Evolutionary conservation across 2,329 filamentous ascomycete genomes (phyloP).

Genomic region (Diaporthe humulicola): DNA sequence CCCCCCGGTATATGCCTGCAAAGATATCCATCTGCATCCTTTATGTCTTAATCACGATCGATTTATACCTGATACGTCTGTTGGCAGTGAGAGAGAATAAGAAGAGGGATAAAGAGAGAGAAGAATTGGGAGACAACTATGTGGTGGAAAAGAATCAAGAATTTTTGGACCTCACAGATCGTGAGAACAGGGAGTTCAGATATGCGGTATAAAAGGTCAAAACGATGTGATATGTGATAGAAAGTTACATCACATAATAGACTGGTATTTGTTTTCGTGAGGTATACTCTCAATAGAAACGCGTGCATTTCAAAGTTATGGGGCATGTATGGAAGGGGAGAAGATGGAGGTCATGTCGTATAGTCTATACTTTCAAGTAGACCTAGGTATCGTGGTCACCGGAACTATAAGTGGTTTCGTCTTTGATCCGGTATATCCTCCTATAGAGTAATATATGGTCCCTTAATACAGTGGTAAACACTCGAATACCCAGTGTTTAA

Average conservation of each 20-base stretch:
- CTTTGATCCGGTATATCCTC: too few species aligned
- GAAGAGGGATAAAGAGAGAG: conserved; percentile 40
- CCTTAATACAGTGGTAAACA: too few species aligned
- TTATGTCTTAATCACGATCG: conserved; percentile 45
- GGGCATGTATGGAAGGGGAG: not conserved
- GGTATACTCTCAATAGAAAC: too few species aligned
- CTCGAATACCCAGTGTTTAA: too few species aligned
- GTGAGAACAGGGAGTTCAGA: conserved; percentile 12
- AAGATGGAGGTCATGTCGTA: not conserved
- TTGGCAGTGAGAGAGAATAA: conserved; percentile 42
- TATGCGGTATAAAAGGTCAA: not conserved
- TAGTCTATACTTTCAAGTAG: too few species aligned
- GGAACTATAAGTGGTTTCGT: too few species aligned
- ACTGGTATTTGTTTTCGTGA: too few species aligned
- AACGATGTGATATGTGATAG: not conserved
- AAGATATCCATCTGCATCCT: conserved; percentile 31
- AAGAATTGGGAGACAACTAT: conserved; percentile 40
- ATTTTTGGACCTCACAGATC: conserved; percentile 42
- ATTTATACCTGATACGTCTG: conserved; percentile 49
- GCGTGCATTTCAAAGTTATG: too few species aligned
- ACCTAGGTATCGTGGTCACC: too few species aligned
- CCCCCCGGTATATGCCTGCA: conserved; percentile 43
- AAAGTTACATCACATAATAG: not conserved
- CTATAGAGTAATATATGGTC: too few species aligned
- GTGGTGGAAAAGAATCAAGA: conserved; percentile 49